Base-by-base conservation (phyloP, 73 alveolate species). In the Effrenium voratum region DNA sequence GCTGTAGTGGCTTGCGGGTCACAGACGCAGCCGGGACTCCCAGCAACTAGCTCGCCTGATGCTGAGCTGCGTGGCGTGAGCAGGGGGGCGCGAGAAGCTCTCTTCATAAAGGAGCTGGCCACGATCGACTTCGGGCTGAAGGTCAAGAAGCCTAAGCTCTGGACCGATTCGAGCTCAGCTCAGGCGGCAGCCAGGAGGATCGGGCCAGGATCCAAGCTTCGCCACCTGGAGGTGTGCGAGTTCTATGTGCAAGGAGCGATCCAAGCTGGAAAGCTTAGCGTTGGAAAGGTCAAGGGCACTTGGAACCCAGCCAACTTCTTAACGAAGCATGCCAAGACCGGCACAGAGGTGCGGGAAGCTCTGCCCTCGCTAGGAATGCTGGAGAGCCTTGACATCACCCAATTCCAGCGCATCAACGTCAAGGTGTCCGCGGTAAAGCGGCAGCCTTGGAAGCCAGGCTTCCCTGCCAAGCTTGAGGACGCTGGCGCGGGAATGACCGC, bases 21-120 rank as follows among this genome's bases (percentile, higher is more conserved):
- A 6, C 91, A 82, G 60, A 82, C 93, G 19, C 93, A 82, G 52
- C 72, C 93, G 0, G 55, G 93, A 24, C 50, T 52, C 43, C 93
- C 76, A 2, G 93, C 91, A 3, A 45, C 91, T 2, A 44, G 70
- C 1, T 76, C 86, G 4, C 38, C 59, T 12, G 86, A 76, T 38
- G 45, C 91, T 34, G 91, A 79, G 30, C 41, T 68, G 26, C 38
- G 91, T 12, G 70, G 68, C 8, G 10, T 79, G 44, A 79, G 91
- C 68, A 63, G 91, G 44, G 70, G 91, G 70, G 91, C 70, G 70
- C 91, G 70, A 2, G 44, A 79, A 19, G 44, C 44, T 34, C 41
- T 79, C 68, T 79, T 45, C 45, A 32, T 79, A 22, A 79, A 79
- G 24, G 68, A 46, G 45, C 24, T 79, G 60, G 63, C 60, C 40